Evolutionary conservation across 208 protist species (phyloP), one percentile per base, ranked within the genome.

Genomic region (Herpetomonas tarakana): DNA sequence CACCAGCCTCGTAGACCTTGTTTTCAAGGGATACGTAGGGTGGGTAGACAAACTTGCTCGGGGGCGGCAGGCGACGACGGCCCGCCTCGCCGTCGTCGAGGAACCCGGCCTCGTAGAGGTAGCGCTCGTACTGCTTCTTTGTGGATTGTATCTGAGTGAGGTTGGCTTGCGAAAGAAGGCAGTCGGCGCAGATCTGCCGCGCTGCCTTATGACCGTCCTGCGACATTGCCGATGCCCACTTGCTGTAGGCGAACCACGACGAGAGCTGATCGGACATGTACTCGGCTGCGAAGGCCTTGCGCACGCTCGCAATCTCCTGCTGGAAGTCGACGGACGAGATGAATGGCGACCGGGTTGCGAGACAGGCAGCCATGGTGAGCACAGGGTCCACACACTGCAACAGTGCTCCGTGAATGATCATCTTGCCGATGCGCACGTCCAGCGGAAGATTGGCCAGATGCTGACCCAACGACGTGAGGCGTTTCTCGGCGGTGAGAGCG

Each of bases 381-480:
- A 98, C 86, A 6, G 96, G 96, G 66, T 98, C 97, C 18, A 98
- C 26, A 82, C 98, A 99, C 39, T 94, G 72, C 39, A 98, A 85
- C 21, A 98, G 76, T 19, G 88, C 90, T 47, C 87, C 92, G 68
- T 96, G 97, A n/a, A 98, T 88, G 55, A 98, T 92, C 92, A 98
- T 96, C 67, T 98, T 98, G 11, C 91, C 94, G 19, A 97, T 66
- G 45, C 82, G 77, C 51, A 92, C 83, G 68, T 97, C 93, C 21
- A 97, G 67, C 0, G 96, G 96, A 0, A 98, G 62, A 47, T 93
- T 92, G n/a, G 92, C 91, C 18, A 97, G 66, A 57, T 97, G 91
- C 47, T 78, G 71, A 21, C 96, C 96, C 3, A 98, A 81, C 25
- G 92, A 92, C 2, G 96, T 98, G 7, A 98, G 68, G 14, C 81